Evolutionary conservation across 768 basidiomycete species (phyloP).

Genomic region (Neoboletus subvelutipes): DNA sequence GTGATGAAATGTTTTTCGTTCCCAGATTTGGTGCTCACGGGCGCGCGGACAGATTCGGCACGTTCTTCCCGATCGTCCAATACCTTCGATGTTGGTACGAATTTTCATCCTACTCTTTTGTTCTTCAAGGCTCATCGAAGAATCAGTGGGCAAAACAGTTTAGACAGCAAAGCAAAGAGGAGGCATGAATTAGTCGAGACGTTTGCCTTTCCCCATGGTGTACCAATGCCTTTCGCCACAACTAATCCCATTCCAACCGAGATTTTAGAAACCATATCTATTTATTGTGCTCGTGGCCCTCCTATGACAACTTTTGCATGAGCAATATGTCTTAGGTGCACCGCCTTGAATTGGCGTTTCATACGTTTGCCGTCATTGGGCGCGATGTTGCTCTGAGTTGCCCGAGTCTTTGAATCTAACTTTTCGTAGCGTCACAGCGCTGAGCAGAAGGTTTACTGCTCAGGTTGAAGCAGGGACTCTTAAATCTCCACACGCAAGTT

Average conservation of each 20-base stretch:
- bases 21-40: slow-evolving; percentile 4
- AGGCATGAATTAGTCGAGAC: slow-evolving; percentile 6
- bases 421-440: slow-evolving; percentile 28
- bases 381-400: slow-evolving; percentile 39
- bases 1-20: slow-evolving; percentile 37
- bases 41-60: slow-evolving; percentile 49
- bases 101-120: neutral
- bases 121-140: slow-evolving; percentile 1
- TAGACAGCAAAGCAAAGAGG: slow-evolving; percentile 29
- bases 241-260: neutral
- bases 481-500: too few species aligned
- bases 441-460: too few species aligned
- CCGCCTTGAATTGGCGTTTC: neutral
- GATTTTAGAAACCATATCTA: slow-evolving; percentile 5
- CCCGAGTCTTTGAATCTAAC: slow-evolving; percentile 37
- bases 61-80: slow-evolving; percentile 60
- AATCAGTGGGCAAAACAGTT: slow-evolving; percentile 53
- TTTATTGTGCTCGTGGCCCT: neutral
- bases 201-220: neutral
- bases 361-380: slow-evolving; percentile 33
- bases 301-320: neutral
- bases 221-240: neutral
- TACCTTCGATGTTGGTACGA: slow-evolving; percentile 79
- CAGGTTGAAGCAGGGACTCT: too few species aligned
- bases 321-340: neutral